Evolutionary conservation across 345 rosid species (phyloP).

Genomic region (Ceriops zippeliana): DNA sequence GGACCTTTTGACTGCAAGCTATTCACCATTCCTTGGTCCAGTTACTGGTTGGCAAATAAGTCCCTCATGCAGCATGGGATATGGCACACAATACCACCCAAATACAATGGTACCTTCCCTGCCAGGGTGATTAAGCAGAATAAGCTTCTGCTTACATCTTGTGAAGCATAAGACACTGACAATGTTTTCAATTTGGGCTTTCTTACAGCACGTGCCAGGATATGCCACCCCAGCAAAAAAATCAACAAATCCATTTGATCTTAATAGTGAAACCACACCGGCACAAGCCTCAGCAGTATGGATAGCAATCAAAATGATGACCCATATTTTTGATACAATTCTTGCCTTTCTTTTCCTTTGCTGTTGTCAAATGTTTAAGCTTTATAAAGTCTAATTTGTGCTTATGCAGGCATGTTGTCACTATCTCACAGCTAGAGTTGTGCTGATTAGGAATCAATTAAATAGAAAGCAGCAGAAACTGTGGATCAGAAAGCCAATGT

Average conservation of each 20-base stretch:
- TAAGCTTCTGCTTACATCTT: background rate
- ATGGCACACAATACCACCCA: conserved; percentile 49
- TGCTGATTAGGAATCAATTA: conserved; percentile 6
- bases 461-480: background rate
- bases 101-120: conserved; percentile 42
- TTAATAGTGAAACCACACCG: conserved; percentile 33
- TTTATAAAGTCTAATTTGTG: background rate
- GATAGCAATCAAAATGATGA: conserved; percentile 7
- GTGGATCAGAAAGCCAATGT: background rate
- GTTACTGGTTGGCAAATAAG: conserved; percentile 46
- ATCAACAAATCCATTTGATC: conserved; percentile 71
- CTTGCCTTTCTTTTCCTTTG: background rate
- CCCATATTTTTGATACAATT: background rate
- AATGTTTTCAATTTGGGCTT: background rate
- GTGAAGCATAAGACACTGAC: background rate
- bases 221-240: conserved; percentile 33
- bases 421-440: background rate
- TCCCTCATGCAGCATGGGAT: conserved; percentile 46
- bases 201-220: conserved; percentile 41
- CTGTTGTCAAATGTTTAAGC: background rate
- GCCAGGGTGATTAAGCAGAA: conserved; percentile 5
- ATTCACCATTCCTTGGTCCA: conserved; percentile 34
- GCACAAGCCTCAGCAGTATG: conserved; percentile 40
- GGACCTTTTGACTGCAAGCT: conserved; percentile 70
- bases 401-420: background rate